These are phyloP conservation scores for Trichoderma gamsii DNA, from an alignment of 495 filamentous ascomycete species.

Conservation along the genomic window DNA sequence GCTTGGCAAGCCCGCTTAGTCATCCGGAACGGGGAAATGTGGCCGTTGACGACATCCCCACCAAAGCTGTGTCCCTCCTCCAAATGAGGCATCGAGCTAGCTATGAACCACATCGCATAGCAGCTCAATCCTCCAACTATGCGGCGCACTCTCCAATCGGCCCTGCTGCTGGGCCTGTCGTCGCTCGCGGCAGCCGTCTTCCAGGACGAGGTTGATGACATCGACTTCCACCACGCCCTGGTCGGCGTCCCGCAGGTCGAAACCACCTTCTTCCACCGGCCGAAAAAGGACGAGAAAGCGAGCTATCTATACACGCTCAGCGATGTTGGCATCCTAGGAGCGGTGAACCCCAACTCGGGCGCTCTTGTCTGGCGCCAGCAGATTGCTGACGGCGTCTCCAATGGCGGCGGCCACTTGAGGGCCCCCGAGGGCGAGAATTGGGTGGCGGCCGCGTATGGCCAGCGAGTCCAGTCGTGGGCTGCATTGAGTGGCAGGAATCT, in stretches of 20 bases:
- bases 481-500: slow-evolving; percentile 69
- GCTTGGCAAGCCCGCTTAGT: background rate
- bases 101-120: slow-evolving; percentile 3
- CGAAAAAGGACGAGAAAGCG: slow-evolving; percentile 70
- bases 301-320: slow-evolving; percentile 88
- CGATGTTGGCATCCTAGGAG: slow-evolving; percentile 72
- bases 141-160: slow-evolving; percentile 4
- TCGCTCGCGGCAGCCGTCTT: slow-evolving; percentile 61
- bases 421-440: slow-evolving; percentile 67
- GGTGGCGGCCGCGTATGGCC: slow-evolving; percentile 63
- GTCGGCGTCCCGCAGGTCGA: slow-evolving; percentile 73
- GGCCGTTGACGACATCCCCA: slow-evolving; percentile 13
- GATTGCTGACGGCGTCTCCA: slow-evolving; percentile 36
- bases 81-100: slow-evolving; percentile 2
- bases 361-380: slow-evolving; percentile 79
- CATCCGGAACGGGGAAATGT: slow-evolving; percentile 10
- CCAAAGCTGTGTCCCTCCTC: background rate
- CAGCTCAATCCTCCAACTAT: background rate
- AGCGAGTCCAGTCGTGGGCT: slow-evolving; percentile 72
- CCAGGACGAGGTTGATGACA: slow-evolving; percentile 81
- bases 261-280: slow-evolving; percentile 92
- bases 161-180: slow-evolving; percentile 34
- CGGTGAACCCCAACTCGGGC: slow-evolving; percentile 83
- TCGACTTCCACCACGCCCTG: slow-evolving; percentile 90
- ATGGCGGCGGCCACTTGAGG: slow-evolving; percentile 53